Conservation (phyloP, 352 stramenopile species). For the Phytophthora pseudosyringae region DNA sequence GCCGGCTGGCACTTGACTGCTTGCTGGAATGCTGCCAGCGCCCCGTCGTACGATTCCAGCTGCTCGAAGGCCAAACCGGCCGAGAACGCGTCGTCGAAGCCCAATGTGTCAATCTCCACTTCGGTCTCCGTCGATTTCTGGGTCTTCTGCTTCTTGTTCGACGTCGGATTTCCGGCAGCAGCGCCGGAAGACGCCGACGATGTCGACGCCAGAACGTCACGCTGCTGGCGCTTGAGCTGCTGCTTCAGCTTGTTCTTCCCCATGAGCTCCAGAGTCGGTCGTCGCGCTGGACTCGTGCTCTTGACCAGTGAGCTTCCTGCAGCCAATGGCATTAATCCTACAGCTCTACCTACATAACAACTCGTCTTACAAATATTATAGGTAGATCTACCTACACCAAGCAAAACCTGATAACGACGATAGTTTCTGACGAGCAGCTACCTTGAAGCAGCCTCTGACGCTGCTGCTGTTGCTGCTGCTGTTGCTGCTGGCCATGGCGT, state of each 20-base stretch:
- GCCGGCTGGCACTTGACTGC: slow-evolving; percentile 47
- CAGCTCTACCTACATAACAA: too few relatives aligned
- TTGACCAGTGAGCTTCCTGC: background rate
- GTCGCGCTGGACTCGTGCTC: background rate
- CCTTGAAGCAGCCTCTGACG: background rate
- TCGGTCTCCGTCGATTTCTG: slow-evolving; percentile 40
- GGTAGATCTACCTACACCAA: too few relatives aligned
- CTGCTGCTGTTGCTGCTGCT: slow-evolving; percentile 8
- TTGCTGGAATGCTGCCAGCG: slow-evolving; percentile 47
- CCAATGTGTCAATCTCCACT: slow-evolving; percentile 52
- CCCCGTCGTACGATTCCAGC: slow-evolving; percentile 56
- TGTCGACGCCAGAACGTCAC: slow-evolving; percentile 4
- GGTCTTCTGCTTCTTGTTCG: slow-evolving; percentile 41
- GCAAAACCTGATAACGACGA: too few relatives aligned
- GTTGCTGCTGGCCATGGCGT: slow-evolving; percentile 53
- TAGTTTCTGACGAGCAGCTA: background rate
- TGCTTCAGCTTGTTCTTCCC: slow-evolving; percentile 51
- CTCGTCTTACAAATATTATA: too few relatives aligned
- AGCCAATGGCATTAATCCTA: too few relatives aligned
- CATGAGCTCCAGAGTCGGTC: slow-evolving; percentile 23
- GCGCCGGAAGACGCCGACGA: slow-evolving; percentile 1
- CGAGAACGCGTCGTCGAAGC: slow-evolving; percentile 64
- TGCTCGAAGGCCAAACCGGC: slow-evolving; percentile 75
- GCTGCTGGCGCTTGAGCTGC: slow-evolving; percentile 49
- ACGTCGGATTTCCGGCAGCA: slow-evolving; percentile 13